phyloP scores from a whole-genome alignment of 176 grass and related monocot species.

The Aegilops longissima region DNA sequence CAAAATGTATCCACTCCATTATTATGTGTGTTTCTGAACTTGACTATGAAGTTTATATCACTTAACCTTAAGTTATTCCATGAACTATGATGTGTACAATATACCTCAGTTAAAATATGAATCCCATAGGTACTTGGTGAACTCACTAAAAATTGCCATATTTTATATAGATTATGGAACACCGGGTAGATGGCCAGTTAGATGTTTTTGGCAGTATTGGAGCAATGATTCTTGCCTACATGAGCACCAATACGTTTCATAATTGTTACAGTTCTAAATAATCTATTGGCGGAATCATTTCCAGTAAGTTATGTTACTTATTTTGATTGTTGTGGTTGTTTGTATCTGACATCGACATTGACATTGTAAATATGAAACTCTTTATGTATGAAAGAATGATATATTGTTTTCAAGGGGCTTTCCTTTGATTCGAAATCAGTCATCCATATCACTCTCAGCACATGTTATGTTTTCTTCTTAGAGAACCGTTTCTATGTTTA shows the following conservation, averaged over 20 bases:
- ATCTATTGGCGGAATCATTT: background rate
- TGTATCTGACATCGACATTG: background rate
- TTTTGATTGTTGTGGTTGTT: slow-evolving; percentile 3
- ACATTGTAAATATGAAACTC: background rate
- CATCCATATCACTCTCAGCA: background rate
- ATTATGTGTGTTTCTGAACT: background rate
- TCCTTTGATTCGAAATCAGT: background rate
- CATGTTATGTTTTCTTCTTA: too few species aligned
- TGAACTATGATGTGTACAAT: background rate
- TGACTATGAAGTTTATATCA: background rate
- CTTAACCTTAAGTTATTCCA: background rate
- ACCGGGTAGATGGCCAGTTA: background rate
- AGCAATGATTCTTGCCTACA: background rate
- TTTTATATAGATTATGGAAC: background rate
- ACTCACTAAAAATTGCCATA: background rate
- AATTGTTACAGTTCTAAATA: background rate
- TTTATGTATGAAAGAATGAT: background rate
- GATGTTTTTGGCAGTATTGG: background rate
- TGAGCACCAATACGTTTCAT: background rate
- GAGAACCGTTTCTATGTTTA: background rate
- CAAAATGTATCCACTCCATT: too few species aligned
- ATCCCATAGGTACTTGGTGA: background rate
- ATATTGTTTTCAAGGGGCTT: background rate
- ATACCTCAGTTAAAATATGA: background rate
- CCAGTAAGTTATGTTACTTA: background rate